A percentile compares a stretch with the other conserved stretches of the same genome.
These are phyloP conservation scores for Pichia membranifaciens DNA, from an alignment of 805 yeast species.

Conservation along the genomic window DNA sequence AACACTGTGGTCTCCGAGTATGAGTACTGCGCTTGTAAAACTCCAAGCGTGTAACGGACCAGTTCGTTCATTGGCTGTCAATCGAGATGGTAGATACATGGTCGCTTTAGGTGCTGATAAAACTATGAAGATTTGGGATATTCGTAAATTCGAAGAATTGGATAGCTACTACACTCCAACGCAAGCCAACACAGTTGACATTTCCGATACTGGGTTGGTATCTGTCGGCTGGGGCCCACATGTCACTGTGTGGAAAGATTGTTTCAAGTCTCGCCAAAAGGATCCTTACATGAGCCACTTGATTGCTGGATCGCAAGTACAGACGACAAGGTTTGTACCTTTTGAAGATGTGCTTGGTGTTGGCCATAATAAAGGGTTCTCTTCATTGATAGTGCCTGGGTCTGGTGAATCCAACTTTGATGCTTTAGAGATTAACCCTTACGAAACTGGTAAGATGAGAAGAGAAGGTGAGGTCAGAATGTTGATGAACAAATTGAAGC, in stretches of 20 bases:
- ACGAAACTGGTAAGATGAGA: conserved; percentile 85
- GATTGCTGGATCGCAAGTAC: conserved; percentile 69
- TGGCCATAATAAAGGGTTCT: conserved; percentile 73
- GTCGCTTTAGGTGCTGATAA: conserved; percentile 87
- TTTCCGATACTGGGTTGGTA: conserved; percentile 82
- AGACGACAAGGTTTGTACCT: conserved; percentile 72
- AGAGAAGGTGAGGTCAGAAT: conserved; percentile 87
- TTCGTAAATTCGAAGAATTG: conserved; percentile 72
- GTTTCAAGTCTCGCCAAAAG: conserved; percentile 58
- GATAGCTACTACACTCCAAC: conserved; percentile 73
- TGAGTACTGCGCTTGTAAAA: conserved; percentile 80
- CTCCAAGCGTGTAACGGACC: conserved; percentile 82
- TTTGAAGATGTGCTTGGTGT: conserved; percentile 94
- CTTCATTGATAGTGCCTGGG: conserved; percentile 90
- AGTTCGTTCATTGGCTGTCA: conserved; percentile 75
- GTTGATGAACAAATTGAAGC: conserved; percentile 78
- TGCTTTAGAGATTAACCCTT: conserved; percentile 89
- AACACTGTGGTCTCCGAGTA: conserved; percentile 87
- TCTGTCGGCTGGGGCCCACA: conserved; percentile 96
- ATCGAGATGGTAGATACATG: conserved; percentile 92
- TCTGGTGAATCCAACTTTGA: conserved; percentile 98
- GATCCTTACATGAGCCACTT: conserved; percentile 91
- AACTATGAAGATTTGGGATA: conserved; percentile 85
- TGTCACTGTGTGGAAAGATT: conserved; percentile 90
- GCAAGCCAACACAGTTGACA: conserved; percentile 72